A percentile compares a stretch with the other conserved stretches of the same genome.
phyloP scores from a whole-genome alignment of 495 filamentous ascomycete species.

The Geopyxis carbonaria region DNA sequence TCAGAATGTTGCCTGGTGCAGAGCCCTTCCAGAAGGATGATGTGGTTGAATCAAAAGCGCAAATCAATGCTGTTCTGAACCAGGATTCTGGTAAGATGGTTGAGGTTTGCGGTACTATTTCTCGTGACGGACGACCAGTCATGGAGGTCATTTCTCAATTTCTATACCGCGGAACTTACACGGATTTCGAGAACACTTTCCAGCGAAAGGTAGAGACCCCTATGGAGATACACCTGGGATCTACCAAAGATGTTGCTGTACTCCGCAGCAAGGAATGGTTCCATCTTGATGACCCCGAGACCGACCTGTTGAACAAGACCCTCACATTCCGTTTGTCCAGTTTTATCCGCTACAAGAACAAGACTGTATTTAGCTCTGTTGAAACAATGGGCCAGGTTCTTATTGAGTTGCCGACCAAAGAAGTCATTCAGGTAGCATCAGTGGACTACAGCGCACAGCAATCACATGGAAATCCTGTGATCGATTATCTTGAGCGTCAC shows the following conservation, averaged over 20 bases:
- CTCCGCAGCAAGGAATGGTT: slow-evolving; percentile 96
- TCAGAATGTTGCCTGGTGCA: slow-evolving; percentile 94
- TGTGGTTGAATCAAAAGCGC: slow-evolving; percentile 77
- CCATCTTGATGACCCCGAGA: slow-evolving; percentile 58
- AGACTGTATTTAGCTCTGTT: slow-evolving; percentile 77
- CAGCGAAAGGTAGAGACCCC: slow-evolving; percentile 91
- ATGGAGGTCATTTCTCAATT: slow-evolving; percentile 99
- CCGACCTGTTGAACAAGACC: slow-evolving; percentile 76
- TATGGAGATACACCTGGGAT: slow-evolving; percentile 76
- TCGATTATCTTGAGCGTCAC: slow-evolving; percentile 86
- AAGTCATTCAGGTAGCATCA: slow-evolving; percentile 86
- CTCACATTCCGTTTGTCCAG: slow-evolving; percentile 91
- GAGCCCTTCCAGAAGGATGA: slow-evolving; percentile 89
- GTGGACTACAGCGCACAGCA: slow-evolving; percentile 81
- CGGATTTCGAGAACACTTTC: slow-evolving; percentile 93
- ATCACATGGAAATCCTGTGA: slow-evolving; percentile 89
- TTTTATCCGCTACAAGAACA: slow-evolving; percentile 85
- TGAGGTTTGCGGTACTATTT: slow-evolving; percentile 92
- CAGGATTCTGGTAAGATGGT: slow-evolving; percentile 99
- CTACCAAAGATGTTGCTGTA: slow-evolving; percentile 79
- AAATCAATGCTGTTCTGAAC: slow-evolving; percentile 95
- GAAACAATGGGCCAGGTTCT: slow-evolving; percentile 87
- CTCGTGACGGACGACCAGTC: slow-evolving; percentile 65
- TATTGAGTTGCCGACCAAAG: slow-evolving; percentile 89
- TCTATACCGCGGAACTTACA: slow-evolving; percentile 82